phyloP scores from a whole-genome alignment of 805 yeast species.

The Lipomyces yamanashiensis region DNA sequence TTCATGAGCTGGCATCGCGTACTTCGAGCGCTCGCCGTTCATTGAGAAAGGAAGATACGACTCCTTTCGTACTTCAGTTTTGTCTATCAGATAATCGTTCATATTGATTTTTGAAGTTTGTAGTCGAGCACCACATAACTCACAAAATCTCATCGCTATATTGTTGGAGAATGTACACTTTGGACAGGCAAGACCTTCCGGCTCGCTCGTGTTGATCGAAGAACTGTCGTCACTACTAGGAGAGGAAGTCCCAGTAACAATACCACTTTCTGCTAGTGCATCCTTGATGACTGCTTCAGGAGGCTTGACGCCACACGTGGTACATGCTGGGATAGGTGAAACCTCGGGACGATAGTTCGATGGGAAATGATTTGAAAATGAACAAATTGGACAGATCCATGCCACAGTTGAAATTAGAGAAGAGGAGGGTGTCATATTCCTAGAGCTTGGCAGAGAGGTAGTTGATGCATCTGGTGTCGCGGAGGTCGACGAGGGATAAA shows the following conservation, averaged over 20 bases:
- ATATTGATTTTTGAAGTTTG: conserved; percentile 39
- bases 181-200: conserved; percentile 49
- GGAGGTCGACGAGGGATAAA: neutral
- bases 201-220: neutral
- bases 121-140: conserved; percentile 76
- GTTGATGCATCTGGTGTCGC: conserved; percentile 11
- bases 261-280: conserved; percentile 7
- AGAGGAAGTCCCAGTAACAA: neutral
- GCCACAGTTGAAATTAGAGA: conserved; percentile 38
- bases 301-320: conserved; percentile 65
- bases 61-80: conserved; percentile 12
- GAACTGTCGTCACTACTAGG: neutral
- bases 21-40: conserved; percentile 51
- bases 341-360: conserved; percentile 43
- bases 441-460: neutral
- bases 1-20: conserved; percentile 39
- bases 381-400: conserved; percentile 93
- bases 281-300: conserved; percentile 31
- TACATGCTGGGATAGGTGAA: conserved; percentile 53
- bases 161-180: conserved; percentile 83
- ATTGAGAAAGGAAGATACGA: conserved; percentile 36
- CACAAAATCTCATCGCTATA: conserved; percentile 76
- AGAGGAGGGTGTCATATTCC: neutral
- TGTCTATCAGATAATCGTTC: conserved; percentile 39
- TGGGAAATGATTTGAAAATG: conserved; percentile 58